These are phyloP conservation scores for Calonectria crousiana DNA, from an alignment of 2,329 filamentous ascomycete species.

Conservation along the genomic window DNA sequence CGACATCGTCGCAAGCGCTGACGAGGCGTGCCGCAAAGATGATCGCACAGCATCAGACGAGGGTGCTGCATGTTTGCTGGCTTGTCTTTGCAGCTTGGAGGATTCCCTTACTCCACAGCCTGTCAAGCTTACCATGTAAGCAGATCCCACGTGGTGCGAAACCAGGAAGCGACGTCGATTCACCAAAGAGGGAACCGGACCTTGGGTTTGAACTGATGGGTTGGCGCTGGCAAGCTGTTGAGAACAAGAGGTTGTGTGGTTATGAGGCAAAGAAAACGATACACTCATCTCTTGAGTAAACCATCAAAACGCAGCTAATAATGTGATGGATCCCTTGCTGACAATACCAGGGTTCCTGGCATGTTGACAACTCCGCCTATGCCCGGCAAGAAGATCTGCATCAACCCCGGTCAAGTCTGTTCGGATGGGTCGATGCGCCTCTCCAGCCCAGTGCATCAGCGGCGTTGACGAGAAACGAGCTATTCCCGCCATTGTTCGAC, in stretches of 20 bases:
- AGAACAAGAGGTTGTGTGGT: not conserved
- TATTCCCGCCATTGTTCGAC: not conserved
- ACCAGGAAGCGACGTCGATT: not conserved
- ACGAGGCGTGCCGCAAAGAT: not conserved
- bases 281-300: not conserved
- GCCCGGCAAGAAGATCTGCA: not conserved
- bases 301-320: too few relatives aligned
- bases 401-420: not conserved
- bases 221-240: too few relatives aligned
- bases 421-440: not conserved
- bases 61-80: not conserved
- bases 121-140: not conserved
- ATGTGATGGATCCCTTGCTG: not conserved
- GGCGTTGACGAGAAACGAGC: not conserved
- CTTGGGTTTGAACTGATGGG: not conserved
- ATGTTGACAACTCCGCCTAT: not conserved
- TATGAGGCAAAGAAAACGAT: not conserved
- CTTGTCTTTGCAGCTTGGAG: not conserved
- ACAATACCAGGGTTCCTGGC: not conserved
- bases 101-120: not conserved
- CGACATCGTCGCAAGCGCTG: conserved; percentile 1
- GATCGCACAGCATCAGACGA: not conserved
- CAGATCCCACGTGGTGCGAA: not conserved
- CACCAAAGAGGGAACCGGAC: too few relatives aligned
- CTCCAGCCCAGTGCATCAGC: not conserved